Evolutionary conservation across 192 early-diverging fungal species (phyloP).

Genomic region (Diversispora eburnea): DNA sequence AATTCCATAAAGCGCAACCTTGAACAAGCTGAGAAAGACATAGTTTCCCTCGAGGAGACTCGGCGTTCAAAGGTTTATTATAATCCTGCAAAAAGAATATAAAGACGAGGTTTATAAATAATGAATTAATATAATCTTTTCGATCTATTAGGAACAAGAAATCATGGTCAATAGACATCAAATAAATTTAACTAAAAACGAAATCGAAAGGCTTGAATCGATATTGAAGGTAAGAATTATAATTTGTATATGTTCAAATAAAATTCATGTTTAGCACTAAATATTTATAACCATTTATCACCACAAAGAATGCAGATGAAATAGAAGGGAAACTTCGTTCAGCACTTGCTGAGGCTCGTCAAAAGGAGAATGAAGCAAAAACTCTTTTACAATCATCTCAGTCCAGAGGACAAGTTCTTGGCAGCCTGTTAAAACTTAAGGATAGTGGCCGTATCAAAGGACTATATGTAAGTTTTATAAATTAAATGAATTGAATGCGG

Average conservation of each 20-base stretch:
- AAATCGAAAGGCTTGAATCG: constrained; percentile 9
- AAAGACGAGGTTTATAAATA: background rate
- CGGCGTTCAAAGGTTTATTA: constrained; percentile 37
- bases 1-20: constrained; percentile 49
- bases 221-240: background rate
- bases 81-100: constrained; percentile 20
- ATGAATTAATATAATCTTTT: constrained; percentile 39
- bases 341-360: constrained; percentile 43
- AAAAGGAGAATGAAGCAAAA: constrained; percentile 70
- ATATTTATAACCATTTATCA: constrained; percentile 10
- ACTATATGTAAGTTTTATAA: constrained; percentile 54
- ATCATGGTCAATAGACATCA: constrained; percentile 31
- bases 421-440: constrained; percentile 64
- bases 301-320: constrained; percentile 38
- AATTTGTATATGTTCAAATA: no score
- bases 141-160: constrained; percentile 34
- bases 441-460: constrained; percentile 71
- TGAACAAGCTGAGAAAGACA: constrained; percentile 57
- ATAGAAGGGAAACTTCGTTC: constrained; percentile 41
- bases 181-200: background rate
- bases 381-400: constrained; percentile 58
- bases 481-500: background rate
- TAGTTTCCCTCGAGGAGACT: constrained; percentile 43
- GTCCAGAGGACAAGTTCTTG: constrained; percentile 65
- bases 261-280: background rate